Base-by-base conservation (phyloP, 2,329 filamentous ascomycete genomes). In the Microdochium bolleyi region DNA sequence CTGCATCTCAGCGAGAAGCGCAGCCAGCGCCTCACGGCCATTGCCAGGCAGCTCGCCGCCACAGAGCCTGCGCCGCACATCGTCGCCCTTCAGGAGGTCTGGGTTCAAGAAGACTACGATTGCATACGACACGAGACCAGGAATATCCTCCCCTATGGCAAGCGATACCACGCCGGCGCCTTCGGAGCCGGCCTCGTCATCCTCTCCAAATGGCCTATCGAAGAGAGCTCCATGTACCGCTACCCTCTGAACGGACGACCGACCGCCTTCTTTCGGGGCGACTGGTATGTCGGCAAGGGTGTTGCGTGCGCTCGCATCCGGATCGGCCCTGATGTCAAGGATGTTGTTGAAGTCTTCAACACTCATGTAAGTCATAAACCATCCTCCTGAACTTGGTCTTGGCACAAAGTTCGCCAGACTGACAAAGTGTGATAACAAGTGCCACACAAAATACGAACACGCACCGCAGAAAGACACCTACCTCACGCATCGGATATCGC, bases 201-300 rank as follows among this genome's bases (percentile, higher is more conserved):
- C 57, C 75, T 97, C 49, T 95, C 89, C 49, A 82, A 84, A 76
- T 97, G 91, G 90, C 92, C 92, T 22, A 91, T 99, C 58, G 86
- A 89, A 62, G 88, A 95, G 73, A 92, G 86, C 68, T 84, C 79
- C 62, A 95, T 97, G 90, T 79, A 83, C 59, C 78, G 77, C 3
- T 99, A 96, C 66, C 84, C 90, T n/a, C 78, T 99, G 51, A 96
- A 96, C 67, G 94, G 94, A 19, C 82, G 92, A 19, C 94, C 94
- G 5, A 92, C 91, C 10, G 92, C 92, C 3, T 96, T 97, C 70
- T 96, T 87, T 72, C 79, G 92, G 55, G 94, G 94, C 11, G 92
- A 97, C 69, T 97, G 92, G 90, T 97, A 85, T 64, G 92, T 96
- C 10, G 94, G 94, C 0, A 97, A 97, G 67, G 94, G 94, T 16